A percentile compares a stretch with the other conserved stretches of the same genome.
Conservation (phyloP, 306 rosid genomes). For the Phaseolus lunatus region DNA sequence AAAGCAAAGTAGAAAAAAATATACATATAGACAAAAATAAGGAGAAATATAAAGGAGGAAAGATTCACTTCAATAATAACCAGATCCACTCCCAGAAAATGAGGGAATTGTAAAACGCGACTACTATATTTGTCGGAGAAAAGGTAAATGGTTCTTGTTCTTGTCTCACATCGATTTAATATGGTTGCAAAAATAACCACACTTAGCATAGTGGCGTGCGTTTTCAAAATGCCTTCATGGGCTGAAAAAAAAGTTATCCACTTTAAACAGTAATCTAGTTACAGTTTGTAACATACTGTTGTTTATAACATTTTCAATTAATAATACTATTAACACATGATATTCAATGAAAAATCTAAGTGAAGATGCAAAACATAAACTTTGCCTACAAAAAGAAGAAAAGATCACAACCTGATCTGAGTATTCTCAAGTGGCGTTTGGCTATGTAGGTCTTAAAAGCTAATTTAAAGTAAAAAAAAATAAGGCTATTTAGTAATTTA, state of each 20-base stretch:
- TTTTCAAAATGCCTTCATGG: not conserved
- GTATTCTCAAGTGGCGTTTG: not conserved
- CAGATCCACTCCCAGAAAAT: not conserved
- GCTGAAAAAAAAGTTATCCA: not conserved
- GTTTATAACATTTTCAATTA: not conserved
- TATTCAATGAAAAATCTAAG: not conserved
- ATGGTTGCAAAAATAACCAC: not conserved
- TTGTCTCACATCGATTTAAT: not conserved
- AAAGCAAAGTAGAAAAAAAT: slow-evolving; percentile 19
- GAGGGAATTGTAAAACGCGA: not conserved
- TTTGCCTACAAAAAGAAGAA: not conserved
- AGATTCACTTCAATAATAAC: not conserved
- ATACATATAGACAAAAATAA: not conserved
- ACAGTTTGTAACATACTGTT: not conserved
- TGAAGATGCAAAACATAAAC: not conserved
- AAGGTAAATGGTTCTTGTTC: not conserved
- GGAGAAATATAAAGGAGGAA: not conserved
- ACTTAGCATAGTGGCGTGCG: too few relatives aligned
- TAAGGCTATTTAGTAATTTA: not conserved
- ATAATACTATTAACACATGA: not conserved
- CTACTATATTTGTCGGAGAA: not conserved
- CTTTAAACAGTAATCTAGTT: not conserved
- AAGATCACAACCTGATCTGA: not conserved
- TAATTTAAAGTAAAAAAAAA: not conserved
- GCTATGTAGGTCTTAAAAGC: not conserved